Percentiles rank a stretch among this genome's conserved stretches.
Evolutionary conservation across 371 early-diverging fungal genomes (phyloP).

Genomic region (Chytridium lagenaria): DNA sequence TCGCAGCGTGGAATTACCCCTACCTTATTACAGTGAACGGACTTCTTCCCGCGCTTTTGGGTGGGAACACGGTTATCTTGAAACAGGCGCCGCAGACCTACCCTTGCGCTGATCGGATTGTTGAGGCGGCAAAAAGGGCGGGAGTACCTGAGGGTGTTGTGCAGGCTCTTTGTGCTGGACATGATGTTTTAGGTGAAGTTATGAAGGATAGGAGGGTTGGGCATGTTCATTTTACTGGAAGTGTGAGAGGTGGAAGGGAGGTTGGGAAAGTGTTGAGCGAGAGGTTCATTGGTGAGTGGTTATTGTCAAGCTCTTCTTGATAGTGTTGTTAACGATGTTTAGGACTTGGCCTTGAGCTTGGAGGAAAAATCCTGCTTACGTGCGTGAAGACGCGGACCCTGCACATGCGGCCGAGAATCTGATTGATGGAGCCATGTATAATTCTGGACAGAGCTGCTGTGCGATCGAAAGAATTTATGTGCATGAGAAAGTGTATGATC

Average conservation of each 20-base stretch:
- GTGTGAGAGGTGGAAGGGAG: conserved; percentile 75
- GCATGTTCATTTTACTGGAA: conserved; percentile 84
- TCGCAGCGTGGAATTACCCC: conserved; percentile 80
- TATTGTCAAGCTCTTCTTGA: conserved; percentile 1
- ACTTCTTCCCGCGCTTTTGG: conserved; percentile 77
- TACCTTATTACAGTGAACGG: conserved; percentile 72
- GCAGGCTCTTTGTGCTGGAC: conserved; percentile 65
- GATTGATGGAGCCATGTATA: conserved; percentile 85
- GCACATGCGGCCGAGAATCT: conserved; percentile 73
- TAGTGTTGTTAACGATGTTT: not conserved
- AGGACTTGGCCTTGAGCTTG: conserved; percentile 81
- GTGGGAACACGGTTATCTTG: conserved; percentile 80
- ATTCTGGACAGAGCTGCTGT: conserved; percentile 87
- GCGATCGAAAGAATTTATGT: conserved; percentile 85
- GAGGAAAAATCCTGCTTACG: conserved; percentile 89
- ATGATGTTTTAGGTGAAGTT: conserved; percentile 65
- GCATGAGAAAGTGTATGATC: conserved; percentile 75
- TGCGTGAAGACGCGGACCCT: conserved; percentile 76
- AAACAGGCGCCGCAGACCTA: conserved; percentile 84
- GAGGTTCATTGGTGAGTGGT: conserved; percentile 65
- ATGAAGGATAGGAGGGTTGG: conserved; percentile 68
- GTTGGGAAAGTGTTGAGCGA: conserved; percentile 68
- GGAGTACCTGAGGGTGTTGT: conserved; percentile 76
- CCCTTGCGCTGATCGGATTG: conserved; percentile 75
- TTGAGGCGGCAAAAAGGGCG: conserved; percentile 67